Conservation (phyloP, 2,329 filamentous ascomycete species). For the Coniochaeta ligniaria region DNA sequence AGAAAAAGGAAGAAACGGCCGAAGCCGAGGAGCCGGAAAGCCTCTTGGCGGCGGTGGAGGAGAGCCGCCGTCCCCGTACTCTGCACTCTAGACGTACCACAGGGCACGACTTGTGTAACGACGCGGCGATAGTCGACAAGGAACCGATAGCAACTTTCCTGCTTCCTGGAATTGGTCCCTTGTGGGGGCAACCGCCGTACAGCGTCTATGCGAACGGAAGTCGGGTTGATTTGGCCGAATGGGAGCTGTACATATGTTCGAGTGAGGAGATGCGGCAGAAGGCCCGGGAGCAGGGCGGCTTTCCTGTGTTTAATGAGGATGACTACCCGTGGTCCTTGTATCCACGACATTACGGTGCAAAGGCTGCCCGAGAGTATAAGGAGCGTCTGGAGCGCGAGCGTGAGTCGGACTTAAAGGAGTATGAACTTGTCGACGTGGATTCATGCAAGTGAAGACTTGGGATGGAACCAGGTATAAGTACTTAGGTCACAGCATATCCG, state of each 20-base stretch:
- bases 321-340: background rate
- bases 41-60: too few species aligned
- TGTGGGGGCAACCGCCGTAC: background rate
- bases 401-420: background rate
- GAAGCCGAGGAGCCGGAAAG: background rate
- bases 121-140: slow-evolving; percentile 1
- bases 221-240: background rate
- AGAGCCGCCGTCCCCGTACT: background rate
- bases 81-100: background rate
- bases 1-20: background rate
- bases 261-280: background rate
- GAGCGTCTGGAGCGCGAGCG: background rate
- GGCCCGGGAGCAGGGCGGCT: background rate
- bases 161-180: background rate
- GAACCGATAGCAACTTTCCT: background rate
- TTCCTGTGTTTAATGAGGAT: background rate
- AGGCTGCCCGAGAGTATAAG: background rate
- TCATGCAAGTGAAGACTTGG: too few species aligned
- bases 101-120: background rate
- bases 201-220: background rate
- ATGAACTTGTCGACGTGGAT: too few species aligned
- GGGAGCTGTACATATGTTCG: slow-evolving; percentile 1
- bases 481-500: too few species aligned
- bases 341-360: background rate
- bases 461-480: too few species aligned